Base-by-base conservation (phyloP, 2,329 filamentous ascomycete genomes). In the Hypocreales sp. region DNA sequence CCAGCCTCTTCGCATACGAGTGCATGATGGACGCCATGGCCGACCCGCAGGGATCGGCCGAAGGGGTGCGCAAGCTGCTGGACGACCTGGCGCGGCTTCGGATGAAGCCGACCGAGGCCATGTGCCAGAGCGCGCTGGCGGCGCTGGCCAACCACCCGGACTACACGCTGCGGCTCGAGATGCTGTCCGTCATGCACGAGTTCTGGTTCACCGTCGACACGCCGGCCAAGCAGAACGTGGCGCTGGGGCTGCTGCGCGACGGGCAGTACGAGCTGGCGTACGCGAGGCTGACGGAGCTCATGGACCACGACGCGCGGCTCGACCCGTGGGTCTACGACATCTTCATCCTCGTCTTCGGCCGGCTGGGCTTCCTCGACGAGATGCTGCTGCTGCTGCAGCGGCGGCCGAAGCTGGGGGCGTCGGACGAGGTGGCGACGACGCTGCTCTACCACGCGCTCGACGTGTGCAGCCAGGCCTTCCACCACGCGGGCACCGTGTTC, bases 61-160 rank as follows among this genome's bases (percentile, higher is more conserved):
- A 61, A 16, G 66, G 68, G 25, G 66, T 87, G 10, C 51, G 44
- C 19, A 56, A 53, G 13, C 55, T 92, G n/a, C 53, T 93, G 15
- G 54, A 67, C 14, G 82, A 93, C 41, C 80, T 94, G 73, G 60
- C 64, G 23, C 46, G 53, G 2, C 57, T 64, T 22, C 62, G 60
- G 0, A 58, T 94, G 24, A 55, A 67, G 22, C 61, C 72, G 7
- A 79, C 83, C 37, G 62, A 64, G 1, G 60, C 61, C 4, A 64
- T 79, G 3, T 87, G 81, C 41, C 75, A 86, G 48, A 70, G 70
- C 34, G 70, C 77, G 3, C 55, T 94, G 13, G 35, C 79, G 61
- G 76, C 69, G 5, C 60, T 94, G 15, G 71, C 80, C 1, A 69
- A 90, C 7, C 90, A 95, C 46, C 82, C 87, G 0, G 80, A 95